Conservation (phyloP, 805 yeast species). For the Komagataella pastoris region DNA sequence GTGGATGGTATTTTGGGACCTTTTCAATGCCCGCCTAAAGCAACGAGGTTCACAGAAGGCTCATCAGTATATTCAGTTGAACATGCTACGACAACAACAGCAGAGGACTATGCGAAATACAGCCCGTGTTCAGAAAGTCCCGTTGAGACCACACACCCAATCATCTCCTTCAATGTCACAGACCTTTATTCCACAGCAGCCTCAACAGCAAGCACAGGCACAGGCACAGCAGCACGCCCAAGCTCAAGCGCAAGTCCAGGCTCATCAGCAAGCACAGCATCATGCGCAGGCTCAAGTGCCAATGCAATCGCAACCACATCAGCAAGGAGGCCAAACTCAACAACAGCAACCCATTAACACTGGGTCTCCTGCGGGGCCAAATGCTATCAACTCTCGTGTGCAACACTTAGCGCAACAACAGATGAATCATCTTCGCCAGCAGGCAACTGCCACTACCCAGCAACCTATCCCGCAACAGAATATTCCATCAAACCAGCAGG, state of each 20-base stretch:
- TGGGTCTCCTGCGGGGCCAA: conserved; percentile 9
- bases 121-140: conserved; percentile 15
- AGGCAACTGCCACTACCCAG: conserved; percentile 5
- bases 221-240: conserved; percentile 15
- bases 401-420: conserved; percentile 34
- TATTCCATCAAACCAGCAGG: conserved; percentile 14
- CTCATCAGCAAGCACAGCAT: conserved; percentile 4
- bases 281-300: conserved; percentile 6
- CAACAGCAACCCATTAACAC: conserved; percentile 2
- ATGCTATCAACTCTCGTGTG: conserved; percentile 10
- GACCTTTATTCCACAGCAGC: conserved; percentile 6
- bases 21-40: conserved; percentile 68
- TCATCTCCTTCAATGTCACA: background rate
- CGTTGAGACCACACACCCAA: background rate
- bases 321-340: conserved; percentile 6
- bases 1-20: conserved; percentile 97
- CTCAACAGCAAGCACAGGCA: conserved; percentile 6
- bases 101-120: conserved; percentile 28
- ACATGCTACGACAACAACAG: conserved; percentile 44
- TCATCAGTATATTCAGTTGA: conserved; percentile 56
- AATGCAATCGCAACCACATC: conserved; percentile 10
- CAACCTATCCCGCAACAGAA: conserved; percentile 5
- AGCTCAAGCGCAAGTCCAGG: conserved; percentile 14
- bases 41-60: conserved; percentile 52
- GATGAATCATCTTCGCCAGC: conserved; percentile 36